phyloP scores from a whole-genome alignment of 1,284 basidiomycete species.

The Athelia psychrophila region DNA sequence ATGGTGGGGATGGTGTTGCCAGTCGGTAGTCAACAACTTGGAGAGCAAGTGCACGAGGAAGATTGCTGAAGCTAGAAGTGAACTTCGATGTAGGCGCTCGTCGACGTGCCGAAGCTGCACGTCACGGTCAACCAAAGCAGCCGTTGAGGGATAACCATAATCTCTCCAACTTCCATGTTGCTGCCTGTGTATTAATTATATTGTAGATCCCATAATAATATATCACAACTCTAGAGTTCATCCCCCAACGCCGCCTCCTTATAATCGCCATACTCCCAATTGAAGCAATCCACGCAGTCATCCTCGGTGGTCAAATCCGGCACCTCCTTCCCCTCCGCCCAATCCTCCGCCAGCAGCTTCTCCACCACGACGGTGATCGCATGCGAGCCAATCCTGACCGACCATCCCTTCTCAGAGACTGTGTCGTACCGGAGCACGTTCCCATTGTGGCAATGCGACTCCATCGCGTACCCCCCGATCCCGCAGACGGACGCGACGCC shows the following conservation, averaged over 20 bases:
- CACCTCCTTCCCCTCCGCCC: slow-evolving; percentile 46
- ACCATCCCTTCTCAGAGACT: slow-evolving; percentile 81
- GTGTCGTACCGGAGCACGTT: slow-evolving; percentile 88
- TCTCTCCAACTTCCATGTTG: too few species aligned
- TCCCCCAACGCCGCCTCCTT: slow-evolving; percentile 19
- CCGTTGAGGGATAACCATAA: too few species aligned
- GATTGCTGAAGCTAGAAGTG: too few species aligned
- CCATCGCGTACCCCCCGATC: slow-evolving; percentile 60
- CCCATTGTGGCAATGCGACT: slow-evolving; percentile 80
- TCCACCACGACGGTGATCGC: slow-evolving; percentile 76
- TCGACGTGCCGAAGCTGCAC: too few species aligned
- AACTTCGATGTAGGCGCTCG: too few species aligned
- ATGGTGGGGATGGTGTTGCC: neutral
- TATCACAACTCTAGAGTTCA: too few species aligned
- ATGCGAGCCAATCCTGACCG: slow-evolving; percentile 76
- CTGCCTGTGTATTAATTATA: too few species aligned
- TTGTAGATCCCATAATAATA: too few species aligned
- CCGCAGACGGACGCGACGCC: slow-evolving; percentile 59
- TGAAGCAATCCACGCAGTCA: slow-evolving; percentile 59
- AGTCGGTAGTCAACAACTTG: too few species aligned
- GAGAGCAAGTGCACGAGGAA: too few species aligned
- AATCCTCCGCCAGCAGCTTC: slow-evolving; percentile 68
- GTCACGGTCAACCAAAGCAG: too few species aligned
- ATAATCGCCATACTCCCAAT: slow-evolving; percentile 64
- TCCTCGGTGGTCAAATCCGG: slow-evolving; percentile 40